Conservation (phyloP, 768 basidiomycete species). For the Suillus luteus region DNA sequence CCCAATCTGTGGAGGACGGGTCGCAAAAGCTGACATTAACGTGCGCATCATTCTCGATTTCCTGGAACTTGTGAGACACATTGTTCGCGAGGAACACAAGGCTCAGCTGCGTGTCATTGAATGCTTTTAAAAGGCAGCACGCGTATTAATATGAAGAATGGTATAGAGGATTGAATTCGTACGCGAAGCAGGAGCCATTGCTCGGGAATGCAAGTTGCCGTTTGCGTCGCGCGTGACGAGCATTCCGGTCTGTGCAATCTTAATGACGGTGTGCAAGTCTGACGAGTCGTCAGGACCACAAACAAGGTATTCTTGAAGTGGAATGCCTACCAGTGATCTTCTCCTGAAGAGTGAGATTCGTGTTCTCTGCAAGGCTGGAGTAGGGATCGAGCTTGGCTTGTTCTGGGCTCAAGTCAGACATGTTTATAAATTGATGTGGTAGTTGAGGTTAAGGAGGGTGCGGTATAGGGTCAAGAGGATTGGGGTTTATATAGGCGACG, state of each 20-base stretch:
- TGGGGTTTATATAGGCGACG: slow-evolving; percentile 12
- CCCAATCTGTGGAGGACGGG: slow-evolving; percentile 73
- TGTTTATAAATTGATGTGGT: slow-evolving; percentile 17
- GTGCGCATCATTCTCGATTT: slow-evolving; percentile 72
- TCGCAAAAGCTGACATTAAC: slow-evolving; percentile 85
- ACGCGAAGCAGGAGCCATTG: slow-evolving; percentile 78
- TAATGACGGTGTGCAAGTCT: slow-evolving; percentile 69
- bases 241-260: slow-evolving; percentile 69
- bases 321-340: slow-evolving; percentile 59
- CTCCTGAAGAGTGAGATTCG: slow-evolving; percentile 55
- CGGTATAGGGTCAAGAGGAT: neutral
- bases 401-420: slow-evolving; percentile 23
- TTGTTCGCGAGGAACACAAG: slow-evolving; percentile 78
- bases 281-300: neutral
- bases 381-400: slow-evolving; percentile 66
- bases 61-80: slow-evolving; percentile 70
- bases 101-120: slow-evolving; percentile 48
- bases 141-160: neutral
- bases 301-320: neutral
- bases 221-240: slow-evolving; percentile 69
- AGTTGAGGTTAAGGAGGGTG: slow-evolving; percentile 1
- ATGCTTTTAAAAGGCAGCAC: slow-evolving; percentile 34
- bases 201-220: slow-evolving; percentile 76
- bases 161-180: slow-evolving; percentile 23
- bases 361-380: slow-evolving; percentile 63